Evolutionary conservation across 495 filamentous ascomycete genomes (phyloP).

Genomic region (Aspergillus steynii): DNA sequence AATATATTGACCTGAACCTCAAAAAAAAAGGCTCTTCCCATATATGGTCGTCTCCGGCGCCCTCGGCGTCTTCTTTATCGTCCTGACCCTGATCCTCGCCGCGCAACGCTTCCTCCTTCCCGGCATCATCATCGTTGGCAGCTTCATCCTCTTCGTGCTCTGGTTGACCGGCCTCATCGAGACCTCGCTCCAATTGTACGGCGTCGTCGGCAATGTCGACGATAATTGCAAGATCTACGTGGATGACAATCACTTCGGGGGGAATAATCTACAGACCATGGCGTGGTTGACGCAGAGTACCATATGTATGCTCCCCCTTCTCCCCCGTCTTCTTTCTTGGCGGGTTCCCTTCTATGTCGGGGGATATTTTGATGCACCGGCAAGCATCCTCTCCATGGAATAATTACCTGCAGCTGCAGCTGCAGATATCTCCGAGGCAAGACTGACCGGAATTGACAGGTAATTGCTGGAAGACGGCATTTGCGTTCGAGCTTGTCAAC

Average conservation of each 20-base stretch:
- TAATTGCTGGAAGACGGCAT: conserved; percentile 61
- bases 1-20: conserved; percentile 16
- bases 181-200: conserved; percentile 85
- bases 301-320: conserved; percentile 63
- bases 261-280: conserved; percentile 69
- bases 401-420: not conserved
- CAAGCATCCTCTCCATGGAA: not conserved
- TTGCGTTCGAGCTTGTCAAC: conserved; percentile 71
- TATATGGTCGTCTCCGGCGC: conserved; percentile 77
- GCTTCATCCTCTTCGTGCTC: conserved; percentile 91
- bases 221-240: conserved; percentile 78
- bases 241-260: conserved; percentile 51
- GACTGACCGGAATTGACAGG: conserved; percentile 23
- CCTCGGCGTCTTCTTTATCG: conserved; percentile 72
- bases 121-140: conserved; percentile 82
- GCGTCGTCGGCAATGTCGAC: conserved; percentile 70
- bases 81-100: conserved; percentile 70
- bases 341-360: not conserved
- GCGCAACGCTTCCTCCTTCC: conserved; percentile 79
- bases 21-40: conserved; percentile 76
- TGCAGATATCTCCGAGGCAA: not conserved
- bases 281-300: conserved; percentile 86
- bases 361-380: conserved; percentile 1
- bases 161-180: conserved; percentile 93
- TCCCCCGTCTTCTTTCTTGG: not conserved